Evolutionary conservation across 179 eudicot genomes (phyloP).

Genomic region (Nepenthes alata): DNA sequence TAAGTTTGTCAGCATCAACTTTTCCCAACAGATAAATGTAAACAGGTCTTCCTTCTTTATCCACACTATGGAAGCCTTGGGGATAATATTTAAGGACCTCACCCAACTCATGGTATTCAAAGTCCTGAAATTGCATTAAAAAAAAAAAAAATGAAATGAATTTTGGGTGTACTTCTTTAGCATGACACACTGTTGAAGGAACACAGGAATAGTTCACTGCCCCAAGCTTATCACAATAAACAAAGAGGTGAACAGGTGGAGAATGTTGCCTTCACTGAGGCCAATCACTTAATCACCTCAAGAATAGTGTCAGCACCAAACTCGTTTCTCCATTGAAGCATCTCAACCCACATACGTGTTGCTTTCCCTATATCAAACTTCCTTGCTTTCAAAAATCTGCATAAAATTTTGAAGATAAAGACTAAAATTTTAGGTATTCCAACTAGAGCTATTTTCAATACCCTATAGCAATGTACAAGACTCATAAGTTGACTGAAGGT

Average conservation of each 20-base stretch:
- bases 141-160: background rate
- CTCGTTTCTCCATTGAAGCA: slow-evolving; percentile 77
- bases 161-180: background rate
- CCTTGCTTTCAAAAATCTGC: slow-evolving; percentile 73
- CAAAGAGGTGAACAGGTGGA: background rate
- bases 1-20: slow-evolving; percentile 73
- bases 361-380: slow-evolving; percentile 58
- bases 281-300: slow-evolving; percentile 33
- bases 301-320: slow-evolving; percentile 66
- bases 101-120: slow-evolving; percentile 65
- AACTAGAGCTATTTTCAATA: background rate
- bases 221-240: background rate
- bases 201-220: background rate
- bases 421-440: background rate
- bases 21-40: slow-evolving; percentile 81
- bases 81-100: slow-evolving; percentile 85
- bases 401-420: background rate
- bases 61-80: slow-evolving; percentile 94
- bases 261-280: background rate
- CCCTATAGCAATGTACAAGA: background rate
- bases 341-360: slow-evolving; percentile 68
- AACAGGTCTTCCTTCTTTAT: slow-evolving; percentile 84
- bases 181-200: background rate
- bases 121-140: slow-evolving; percentile 41
- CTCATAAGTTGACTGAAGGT: background rate